Evolutionary conservation across 1,284 basidiomycete genomes (phyloP), one percentile per base, ranked within the genome.

Genomic region (Irpex sp.): DNA sequence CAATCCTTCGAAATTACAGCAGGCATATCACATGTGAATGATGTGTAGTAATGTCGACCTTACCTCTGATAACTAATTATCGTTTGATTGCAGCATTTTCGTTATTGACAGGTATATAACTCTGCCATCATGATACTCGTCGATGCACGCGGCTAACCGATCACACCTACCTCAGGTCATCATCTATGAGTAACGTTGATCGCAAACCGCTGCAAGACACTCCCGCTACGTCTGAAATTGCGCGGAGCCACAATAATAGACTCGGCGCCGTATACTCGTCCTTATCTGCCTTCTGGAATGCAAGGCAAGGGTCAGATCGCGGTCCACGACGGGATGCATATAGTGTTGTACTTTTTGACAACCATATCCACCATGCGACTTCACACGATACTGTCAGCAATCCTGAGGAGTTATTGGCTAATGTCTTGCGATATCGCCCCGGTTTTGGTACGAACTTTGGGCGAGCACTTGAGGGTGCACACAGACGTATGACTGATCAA

Each of bases 191-290:
- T 3, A 7, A 0, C 1, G 13, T 0, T 1, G 86, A 87, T 66
- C 75, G 77, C 36, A 68, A 62, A 0, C 86, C 85, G 0, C 74
- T 86, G 1, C 66, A 68, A 1, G 76, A 79, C 60, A 80, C 82
- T 1, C 83, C 86, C 0, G 76, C 70, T 2, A 78, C 80, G 1
- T 61, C 70, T 13, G 66, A 67, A 17, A 84, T 87, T 61, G 64
- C 63, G 0, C 66, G 69, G 19, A 58, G 47, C 0, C 71, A 77
- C 56, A 74, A 86, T 65, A 83, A 88, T 66, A 72, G 85, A 49
- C 78, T 85, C 21, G 85, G 85, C 0, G 83, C 86, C 1, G 86
- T 86, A 0, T 81, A 81, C 57, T 84, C 83, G 0, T 81, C 86
- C 0, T 64, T 86, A 5, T 69, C 83, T 62, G 74, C 74, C 6